Evolutionary conservation across 148 eudicot genomes (phyloP).

Genomic region (Spergularia bocconei): DNA sequence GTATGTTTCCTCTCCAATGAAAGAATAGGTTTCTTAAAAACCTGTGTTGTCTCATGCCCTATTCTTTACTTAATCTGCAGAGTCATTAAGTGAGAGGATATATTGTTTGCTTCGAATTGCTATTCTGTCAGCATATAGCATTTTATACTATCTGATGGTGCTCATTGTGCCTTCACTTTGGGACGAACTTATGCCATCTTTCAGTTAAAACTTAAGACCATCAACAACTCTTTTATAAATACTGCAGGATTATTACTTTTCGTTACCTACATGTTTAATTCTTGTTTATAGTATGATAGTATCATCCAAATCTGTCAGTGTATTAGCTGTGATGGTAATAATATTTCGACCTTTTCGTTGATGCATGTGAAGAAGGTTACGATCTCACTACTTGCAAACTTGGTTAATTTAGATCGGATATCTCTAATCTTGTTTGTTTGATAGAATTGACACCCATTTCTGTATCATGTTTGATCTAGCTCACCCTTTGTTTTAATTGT

Average conservation of each 20-base stretch:
- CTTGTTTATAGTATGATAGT: neutral
- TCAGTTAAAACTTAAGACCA: neutral
- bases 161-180: neutral
- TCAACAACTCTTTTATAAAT: neutral
- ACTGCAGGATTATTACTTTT: neutral
- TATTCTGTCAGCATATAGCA: neutral
- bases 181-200: neutral
- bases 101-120: neutral
- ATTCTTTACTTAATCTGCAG: neutral
- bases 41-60: neutral
- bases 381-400: neutral
- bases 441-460: neutral
- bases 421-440: neutral
- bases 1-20: constrained; percentile 41
- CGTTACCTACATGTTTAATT: neutral
- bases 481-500: neutral
- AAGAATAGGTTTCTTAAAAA: neutral
- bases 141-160: neutral
- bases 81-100: neutral
- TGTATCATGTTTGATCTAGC: neutral
- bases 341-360: constrained; percentile 9
- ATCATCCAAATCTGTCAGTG: constrained; percentile 6
- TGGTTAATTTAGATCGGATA: neutral
- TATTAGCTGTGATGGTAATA: neutral
- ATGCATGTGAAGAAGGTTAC: constrained; percentile 4